Base-by-base conservation (phyloP, 129 eudicot species). In the Arctium minus region DNA sequence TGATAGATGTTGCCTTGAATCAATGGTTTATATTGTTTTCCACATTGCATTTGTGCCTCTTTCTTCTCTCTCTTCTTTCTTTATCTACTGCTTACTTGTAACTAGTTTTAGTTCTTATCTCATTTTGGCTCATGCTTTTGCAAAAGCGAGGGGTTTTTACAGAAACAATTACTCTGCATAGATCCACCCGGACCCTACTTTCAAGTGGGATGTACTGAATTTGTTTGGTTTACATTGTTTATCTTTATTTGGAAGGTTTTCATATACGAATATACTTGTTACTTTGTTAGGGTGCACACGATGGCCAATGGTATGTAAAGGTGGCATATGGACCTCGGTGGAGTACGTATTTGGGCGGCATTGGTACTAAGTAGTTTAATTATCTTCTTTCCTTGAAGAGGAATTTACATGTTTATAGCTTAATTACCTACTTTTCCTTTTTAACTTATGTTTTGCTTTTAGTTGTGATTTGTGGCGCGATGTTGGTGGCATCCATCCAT, bases 241-340 rank as follows among this genome's bases (percentile, higher is more conserved):
- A 42, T 42, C 50, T 8, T 8, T 42, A 42, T 42, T 42, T 42
- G 50, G 12, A 42, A 42, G 12, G 35, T n/a, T 53, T 13, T 77
- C 13, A 8, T 77, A 38, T 22, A 22, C 27, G 27, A 22, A 22
- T 22, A 0, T 44, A 9, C 32, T 17, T 8, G 44, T 68, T 35
- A 27, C 13, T 67, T 42, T 42, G 9, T 86, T 74, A 92, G 97
- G 93, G 86, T 42, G 17, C 48, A 48, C 38, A 72, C 5, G 18
- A 70, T 12, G 82, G 78, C 38, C 75, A 74, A 74, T 86, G 82
- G 84, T 40, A 78, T 72, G 88, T 92, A 38, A 82, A 86, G 80
- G 77, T 92, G 73, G 86, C 93, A 11, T 92, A 89, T 56, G 90
- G 88, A 75, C 92, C 92, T 30, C 86, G 92, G 2, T 86, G 93